phyloP scores from a whole-genome alignment of 257 asterid species.

The Capsicum pubescens region DNA sequence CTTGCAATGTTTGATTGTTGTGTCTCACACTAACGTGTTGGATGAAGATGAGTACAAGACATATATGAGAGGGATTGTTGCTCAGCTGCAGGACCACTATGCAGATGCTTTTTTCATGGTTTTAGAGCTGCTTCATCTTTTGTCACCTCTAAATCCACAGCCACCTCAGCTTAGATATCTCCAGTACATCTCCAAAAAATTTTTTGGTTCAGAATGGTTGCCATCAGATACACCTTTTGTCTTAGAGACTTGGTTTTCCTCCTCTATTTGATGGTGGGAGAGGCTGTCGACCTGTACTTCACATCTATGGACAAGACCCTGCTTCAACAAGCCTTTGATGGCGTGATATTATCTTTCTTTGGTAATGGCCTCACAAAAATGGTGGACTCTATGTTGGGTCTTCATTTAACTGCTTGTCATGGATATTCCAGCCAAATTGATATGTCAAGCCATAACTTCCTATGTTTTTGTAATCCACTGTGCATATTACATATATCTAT shows the following conservation, averaged over 20 bases:
- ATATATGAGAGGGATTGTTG: slow-evolving; percentile 91
- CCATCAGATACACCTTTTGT: slow-evolving; percentile 88
- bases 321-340: slow-evolving; percentile 44
- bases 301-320: slow-evolving; percentile 91
- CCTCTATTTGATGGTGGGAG: slow-evolving; percentile 76
- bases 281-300: slow-evolving; percentile 90
- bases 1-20: slow-evolving; percentile 95
- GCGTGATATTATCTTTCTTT: too few species aligned
- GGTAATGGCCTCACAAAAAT: too few species aligned
- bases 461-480: too few species aligned
- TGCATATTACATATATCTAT: too few species aligned
- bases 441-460: too few species aligned
- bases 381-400: too few species aligned
- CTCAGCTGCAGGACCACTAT: slow-evolving; percentile 94
- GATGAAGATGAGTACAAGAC: slow-evolving; percentile 90
- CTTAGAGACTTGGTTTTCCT: slow-evolving; percentile 73
- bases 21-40: slow-evolving; percentile 84
- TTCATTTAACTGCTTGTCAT: too few species aligned
- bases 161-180: slow-evolving; percentile 99
- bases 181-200: slow-evolving; percentile 86
- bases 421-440: too few species aligned
- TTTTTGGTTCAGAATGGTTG: slow-evolving; percentile 83
- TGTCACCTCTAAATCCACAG: slow-evolving; percentile 95
- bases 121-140: slow-evolving; percentile 93
- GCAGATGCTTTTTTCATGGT: slow-evolving; percentile 99